Evolutionary conservation across 1,139 yeast genomes (phyloP).

Genomic region (Hemisphaericaspora lyxosophila): DNA sequence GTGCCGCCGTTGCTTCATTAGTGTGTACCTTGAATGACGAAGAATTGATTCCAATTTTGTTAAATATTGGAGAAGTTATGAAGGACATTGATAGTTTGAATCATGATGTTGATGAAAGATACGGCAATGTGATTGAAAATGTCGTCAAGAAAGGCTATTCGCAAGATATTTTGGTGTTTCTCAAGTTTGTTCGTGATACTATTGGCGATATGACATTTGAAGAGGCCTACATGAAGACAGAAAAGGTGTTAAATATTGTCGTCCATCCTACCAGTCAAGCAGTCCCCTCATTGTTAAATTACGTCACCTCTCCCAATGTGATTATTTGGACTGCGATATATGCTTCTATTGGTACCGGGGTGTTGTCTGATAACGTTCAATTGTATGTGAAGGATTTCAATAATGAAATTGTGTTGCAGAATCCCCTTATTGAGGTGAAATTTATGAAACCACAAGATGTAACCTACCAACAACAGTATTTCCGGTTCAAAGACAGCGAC

Average conservation of each 20-base stretch:
- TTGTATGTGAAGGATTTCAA: conserved; percentile 70
- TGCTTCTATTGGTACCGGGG: conserved; percentile 73
- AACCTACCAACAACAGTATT: conserved; percentile 44
- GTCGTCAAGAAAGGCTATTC: conserved; percentile 75
- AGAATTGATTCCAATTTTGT: conserved; percentile 52
- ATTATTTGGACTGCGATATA: conserved; percentile 83
- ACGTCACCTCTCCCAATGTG: conserved; percentile 92
- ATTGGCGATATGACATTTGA: conserved; percentile 87
- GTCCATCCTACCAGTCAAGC: conserved; percentile 80
- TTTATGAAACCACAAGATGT: conserved; percentile 51
- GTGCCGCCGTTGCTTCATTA: conserved; percentile 87
- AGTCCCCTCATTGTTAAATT: conserved; percentile 77
- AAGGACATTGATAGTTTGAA: conserved; percentile 46
- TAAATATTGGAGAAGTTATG: conserved; percentile 50
- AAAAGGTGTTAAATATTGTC: conserved; percentile 79
- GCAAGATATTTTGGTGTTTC: conserved; percentile 76
- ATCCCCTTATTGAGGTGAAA: conserved; percentile 32
- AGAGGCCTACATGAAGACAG: conserved; percentile 86
- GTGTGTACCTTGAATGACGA: conserved; percentile 68
- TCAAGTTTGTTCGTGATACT: conserved; percentile 74
- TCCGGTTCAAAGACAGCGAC: conserved; percentile 20
- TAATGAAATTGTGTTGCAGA: conserved; percentile 51
- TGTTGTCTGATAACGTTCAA: conserved; percentile 58
- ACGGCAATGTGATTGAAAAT: conserved; percentile 66
- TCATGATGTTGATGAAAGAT: conserved; percentile 61